Evolutionary conservation across 2,329 filamentous ascomycete species (phyloP).

Genomic region (Cytospora schulzeri): DNA sequence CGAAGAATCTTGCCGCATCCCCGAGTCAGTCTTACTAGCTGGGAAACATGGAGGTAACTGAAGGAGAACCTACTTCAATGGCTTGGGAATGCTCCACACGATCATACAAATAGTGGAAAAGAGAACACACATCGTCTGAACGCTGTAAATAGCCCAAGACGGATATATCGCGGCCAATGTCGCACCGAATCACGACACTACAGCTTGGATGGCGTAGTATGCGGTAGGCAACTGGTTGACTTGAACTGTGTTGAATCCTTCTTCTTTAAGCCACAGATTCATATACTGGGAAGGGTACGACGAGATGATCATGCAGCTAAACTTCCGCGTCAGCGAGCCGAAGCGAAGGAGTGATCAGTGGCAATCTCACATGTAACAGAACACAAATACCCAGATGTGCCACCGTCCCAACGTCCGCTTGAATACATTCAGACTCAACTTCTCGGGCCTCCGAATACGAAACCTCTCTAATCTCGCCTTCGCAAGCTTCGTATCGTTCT

Average conservation of each 20-base stretch:
- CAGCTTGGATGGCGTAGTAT: constrained; percentile 49
- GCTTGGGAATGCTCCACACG: constrained; percentile 52
- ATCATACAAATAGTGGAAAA: constrained; percentile 50
- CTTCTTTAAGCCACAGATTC: constrained; percentile 55
- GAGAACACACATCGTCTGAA: constrained; percentile 43
- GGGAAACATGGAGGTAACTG: too few relatives aligned
- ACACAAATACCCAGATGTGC: constrained; percentile 54
- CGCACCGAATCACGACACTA: constrained; percentile 51
- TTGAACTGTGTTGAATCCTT: constrained; percentile 49
- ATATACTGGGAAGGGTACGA: constrained; percentile 51
- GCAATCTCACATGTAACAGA: constrained; percentile 48
- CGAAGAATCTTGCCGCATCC: constrained; percentile 38
- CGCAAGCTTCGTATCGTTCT: constrained; percentile 40
- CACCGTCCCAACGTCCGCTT: constrained; percentile 49
- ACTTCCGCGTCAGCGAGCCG: neutral
- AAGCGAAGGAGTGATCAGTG: neutral
- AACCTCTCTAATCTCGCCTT: constrained; percentile 37
- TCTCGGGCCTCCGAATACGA: constrained; percentile 41
- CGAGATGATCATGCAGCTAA: constrained; percentile 47
- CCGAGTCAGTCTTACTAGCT: constrained; percentile 9
- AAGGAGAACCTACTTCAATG: constrained; percentile 42
- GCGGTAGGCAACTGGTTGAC: constrained; percentile 54
- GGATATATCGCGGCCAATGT: constrained; percentile 55
- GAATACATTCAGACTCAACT: constrained; percentile 45
- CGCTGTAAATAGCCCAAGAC: constrained; percentile 49